phyloP scores from a whole-genome alignment of 106 monocot genomes.

The Ottelia alismoides region DNA sequence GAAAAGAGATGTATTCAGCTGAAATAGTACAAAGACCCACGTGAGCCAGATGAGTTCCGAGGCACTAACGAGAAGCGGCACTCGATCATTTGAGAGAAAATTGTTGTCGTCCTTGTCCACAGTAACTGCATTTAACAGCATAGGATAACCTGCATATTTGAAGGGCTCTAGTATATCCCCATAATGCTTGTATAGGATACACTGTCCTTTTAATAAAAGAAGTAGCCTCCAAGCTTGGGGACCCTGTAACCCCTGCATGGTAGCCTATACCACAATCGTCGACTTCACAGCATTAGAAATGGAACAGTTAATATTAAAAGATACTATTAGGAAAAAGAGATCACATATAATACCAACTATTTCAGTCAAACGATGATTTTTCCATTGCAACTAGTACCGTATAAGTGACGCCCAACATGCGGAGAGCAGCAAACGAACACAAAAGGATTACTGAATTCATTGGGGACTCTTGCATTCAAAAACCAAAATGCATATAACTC shows the following conservation, averaged over 20 bases:
- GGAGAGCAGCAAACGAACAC: too few relatives aligned
- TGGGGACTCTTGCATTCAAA: too few relatives aligned
- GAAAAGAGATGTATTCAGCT: too few relatives aligned
- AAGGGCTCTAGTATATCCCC: conserved; percentile 94
- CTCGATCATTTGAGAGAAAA: conserved; percentile 97
- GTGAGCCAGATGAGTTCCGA: conserved; percentile 97
- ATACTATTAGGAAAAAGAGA: too few relatives aligned
- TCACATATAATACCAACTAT: too few relatives aligned
- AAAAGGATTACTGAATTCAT: too few relatives aligned
- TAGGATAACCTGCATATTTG: conserved; percentile 99
- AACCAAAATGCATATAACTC: too few relatives aligned
- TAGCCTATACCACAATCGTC: conserved; percentile 40
- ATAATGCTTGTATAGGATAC: conserved; percentile 90
- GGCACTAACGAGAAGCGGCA: conserved; percentile 78
- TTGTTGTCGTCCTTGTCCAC: conserved; percentile 89
- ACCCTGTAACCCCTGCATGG: conserved; percentile 98
- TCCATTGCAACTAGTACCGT: too few relatives aligned
- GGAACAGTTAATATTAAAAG: too few relatives aligned
- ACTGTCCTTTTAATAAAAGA: conserved; percentile 85
- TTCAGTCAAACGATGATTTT: too few relatives aligned
- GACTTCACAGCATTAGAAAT: too few relatives aligned
- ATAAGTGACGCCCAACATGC: too few relatives aligned
- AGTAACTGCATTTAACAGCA: conserved; percentile 91
- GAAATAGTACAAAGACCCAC: conserved; percentile 30
- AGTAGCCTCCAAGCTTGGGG: conserved; percentile 92